Conservation (phyloP, 768 basidiomycete genomes). For the Suillus weaverae region DNA sequence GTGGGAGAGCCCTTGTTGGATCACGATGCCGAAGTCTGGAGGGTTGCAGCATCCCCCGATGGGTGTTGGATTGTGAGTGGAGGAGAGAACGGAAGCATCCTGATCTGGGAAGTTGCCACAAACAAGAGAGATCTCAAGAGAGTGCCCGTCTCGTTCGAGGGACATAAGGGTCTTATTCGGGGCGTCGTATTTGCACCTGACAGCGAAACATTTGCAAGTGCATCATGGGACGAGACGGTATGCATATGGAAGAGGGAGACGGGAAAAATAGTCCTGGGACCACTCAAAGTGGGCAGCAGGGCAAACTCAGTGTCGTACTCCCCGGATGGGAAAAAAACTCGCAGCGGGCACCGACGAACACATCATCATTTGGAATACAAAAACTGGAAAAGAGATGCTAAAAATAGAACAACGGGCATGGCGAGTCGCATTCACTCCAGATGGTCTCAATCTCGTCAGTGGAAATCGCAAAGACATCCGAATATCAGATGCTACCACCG, state of each 20-base stretch:
- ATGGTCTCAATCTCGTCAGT: background rate
- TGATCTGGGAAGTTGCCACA: background rate
- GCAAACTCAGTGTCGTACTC: background rate
- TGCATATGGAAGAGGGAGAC: background rate
- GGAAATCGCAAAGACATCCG: background rate
- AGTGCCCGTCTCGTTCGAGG: background rate
- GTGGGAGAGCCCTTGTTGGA: background rate
- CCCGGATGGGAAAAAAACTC: background rate
- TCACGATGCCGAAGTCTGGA: background rate
- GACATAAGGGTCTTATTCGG: rapidly evolving
- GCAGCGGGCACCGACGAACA: background rate
- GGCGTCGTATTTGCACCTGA: background rate
- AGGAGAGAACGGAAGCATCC: background rate
- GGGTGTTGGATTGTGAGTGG: background rate
- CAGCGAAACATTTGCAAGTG: slow-evolving; percentile 1
- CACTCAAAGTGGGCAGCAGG: background rate
- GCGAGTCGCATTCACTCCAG: background rate
- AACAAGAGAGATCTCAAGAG: background rate
- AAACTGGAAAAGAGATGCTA: background rate
- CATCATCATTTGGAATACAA: background rate
- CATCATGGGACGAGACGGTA: background rate
- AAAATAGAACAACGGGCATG: background rate
- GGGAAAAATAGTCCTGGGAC: background rate
- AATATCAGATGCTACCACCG: background rate
- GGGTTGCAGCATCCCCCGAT: background rate